A percentile compares a stretch with the other conserved stretches of the same genome.
phyloP scores from a whole-genome alignment of 2,329 filamentous ascomycete species.

The Scorias spongiosa region DNA sequence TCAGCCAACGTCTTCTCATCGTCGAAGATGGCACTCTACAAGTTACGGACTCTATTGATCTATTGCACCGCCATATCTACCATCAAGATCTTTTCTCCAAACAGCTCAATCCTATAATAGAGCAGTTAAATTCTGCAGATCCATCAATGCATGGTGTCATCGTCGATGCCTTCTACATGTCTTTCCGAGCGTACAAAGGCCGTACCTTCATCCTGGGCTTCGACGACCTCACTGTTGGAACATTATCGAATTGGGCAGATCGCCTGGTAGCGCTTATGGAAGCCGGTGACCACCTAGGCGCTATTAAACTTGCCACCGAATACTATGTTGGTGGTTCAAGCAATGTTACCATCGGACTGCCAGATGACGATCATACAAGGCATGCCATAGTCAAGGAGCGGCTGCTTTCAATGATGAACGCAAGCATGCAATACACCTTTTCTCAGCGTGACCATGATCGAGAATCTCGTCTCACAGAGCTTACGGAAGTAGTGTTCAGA shows the following conservation, averaged over 20 bases:
- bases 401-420: constrained; percentile 81
- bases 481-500: constrained; percentile 69
- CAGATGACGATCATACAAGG: constrained; percentile 61
- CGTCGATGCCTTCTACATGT: constrained; percentile 96
- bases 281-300: constrained; percentile 84
- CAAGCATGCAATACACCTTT: constrained; percentile 81
- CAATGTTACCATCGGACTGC: constrained; percentile 83
- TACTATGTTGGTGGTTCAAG: constrained; percentile 89
- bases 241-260: constrained; percentile 94
- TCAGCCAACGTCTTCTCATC: constrained; percentile 84
- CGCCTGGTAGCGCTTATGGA: constrained; percentile 88
- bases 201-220: constrained; percentile 85
- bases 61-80: constrained; percentile 83
- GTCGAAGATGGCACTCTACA: constrained; percentile 79
- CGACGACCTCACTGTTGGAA: constrained; percentile 81
- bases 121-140: constrained; percentile 77
- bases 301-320: constrained; percentile 76
- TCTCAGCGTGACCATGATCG: constrained; percentile 39
- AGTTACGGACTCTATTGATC: constrained; percentile 86
- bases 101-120: constrained; percentile 71
- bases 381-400: constrained; percentile 78
- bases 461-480: constrained; percentile 51
- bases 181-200: constrained; percentile 89
- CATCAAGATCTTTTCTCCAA: constrained; percentile 80
- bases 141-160: constrained; percentile 86